Base-by-base conservation (phyloP, 345 rosid genomes). In the Limnanthes douglasii region DNA sequence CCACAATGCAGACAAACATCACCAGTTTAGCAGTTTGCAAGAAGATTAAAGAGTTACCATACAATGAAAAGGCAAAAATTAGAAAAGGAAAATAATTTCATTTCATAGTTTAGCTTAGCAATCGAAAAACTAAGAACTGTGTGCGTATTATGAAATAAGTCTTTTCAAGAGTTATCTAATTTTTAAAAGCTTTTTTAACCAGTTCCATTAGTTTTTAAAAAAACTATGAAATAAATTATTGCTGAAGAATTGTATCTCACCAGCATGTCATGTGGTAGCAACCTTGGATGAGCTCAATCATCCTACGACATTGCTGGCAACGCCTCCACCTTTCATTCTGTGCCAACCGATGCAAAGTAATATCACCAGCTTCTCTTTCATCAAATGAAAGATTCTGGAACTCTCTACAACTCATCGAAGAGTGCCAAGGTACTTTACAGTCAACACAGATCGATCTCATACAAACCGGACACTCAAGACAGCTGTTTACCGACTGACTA, bases 261-360 rank as follows among this genome's bases (percentile, higher is more conserved):
- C 82, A 54, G 69, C 95, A 90, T 17, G 95, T 84, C 86, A 90
- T 80, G 69, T 80, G 98, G 57, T 80, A 60, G 66, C 98, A 90
- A 49, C 98, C 95, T 36, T 80, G 95, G 15, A 72, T 48, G 23
- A 80, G 98, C 57, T 90, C 94, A 24, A 80, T 77, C 95, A 90
- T 90, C 53, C 76, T 70, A 31, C 69, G 86, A 44, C 95, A 84
- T 36, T 70, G 95, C 51, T 74, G 95, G 68, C 95, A 90, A 26
- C 82, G 72, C 56, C 67, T 80, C 96, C 98, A 90, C 50, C 95
- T 68, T 51, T 80, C 74, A 54, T 75, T 77, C 64, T 57, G 74
- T 0, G 96, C 94, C 34, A 90, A 64, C 5, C 53, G 85, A 62
- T 84, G 93, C 73, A 77, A 56, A 30, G 94, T 75, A 31, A 72